A percentile compares a stretch with the other conserved stretches of the same genome.
phyloP scores from a whole-genome alignment of 2,329 filamentous ascomycete species.

The Pyricularia sp. region DNA sequence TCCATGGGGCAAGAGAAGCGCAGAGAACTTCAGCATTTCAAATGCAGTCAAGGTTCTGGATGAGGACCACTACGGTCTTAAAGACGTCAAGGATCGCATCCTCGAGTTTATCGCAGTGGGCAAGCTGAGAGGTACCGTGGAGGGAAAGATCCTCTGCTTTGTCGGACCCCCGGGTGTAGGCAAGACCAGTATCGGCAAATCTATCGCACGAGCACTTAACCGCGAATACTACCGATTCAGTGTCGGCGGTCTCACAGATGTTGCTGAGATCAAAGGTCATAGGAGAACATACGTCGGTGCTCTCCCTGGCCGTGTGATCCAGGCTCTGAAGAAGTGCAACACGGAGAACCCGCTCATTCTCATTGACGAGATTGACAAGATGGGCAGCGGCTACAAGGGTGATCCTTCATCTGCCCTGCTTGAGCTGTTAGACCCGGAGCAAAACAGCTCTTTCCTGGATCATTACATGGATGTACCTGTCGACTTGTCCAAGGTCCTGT shows the following conservation, averaged over 20 bases:
- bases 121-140: slow-evolving; percentile 91
- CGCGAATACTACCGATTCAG: slow-evolving; percentile 98
- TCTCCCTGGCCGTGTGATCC: slow-evolving; percentile 90
- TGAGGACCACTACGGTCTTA: slow-evolving; percentile 92
- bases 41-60: slow-evolving; percentile 86
- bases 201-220: slow-evolving; percentile 88
- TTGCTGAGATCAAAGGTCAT: slow-evolving; percentile 98
- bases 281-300: slow-evolving; percentile 94
- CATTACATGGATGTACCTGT: slow-evolving; percentile 99
- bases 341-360: slow-evolving; percentile 95
- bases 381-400: slow-evolving; percentile 90
- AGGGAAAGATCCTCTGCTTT: slow-evolving; percentile 97
- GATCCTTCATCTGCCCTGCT: slow-evolving; percentile 91
- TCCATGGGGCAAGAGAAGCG: slow-evolving; percentile 90
- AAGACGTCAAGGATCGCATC: slow-evolving; percentile 98
- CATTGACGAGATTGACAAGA: slow-evolving; percentile 98
- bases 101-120: slow-evolving; percentile 97
- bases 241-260: slow-evolving; percentile 91
- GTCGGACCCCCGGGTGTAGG: slow-evolving; percentile 95
- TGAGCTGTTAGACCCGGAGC: slow-evolving; percentile 90
- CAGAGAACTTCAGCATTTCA: slow-evolving; percentile 92
- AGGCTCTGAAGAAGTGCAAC: slow-evolving; percentile 97
- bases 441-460: slow-evolving; percentile 94
- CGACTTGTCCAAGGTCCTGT: slow-evolving; percentile 92
- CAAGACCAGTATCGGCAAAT: slow-evolving; percentile 98